Evolutionary conservation across 2,329 filamentous ascomycete species (phyloP).

Genomic region (Sphaceloma murrayae): DNA sequence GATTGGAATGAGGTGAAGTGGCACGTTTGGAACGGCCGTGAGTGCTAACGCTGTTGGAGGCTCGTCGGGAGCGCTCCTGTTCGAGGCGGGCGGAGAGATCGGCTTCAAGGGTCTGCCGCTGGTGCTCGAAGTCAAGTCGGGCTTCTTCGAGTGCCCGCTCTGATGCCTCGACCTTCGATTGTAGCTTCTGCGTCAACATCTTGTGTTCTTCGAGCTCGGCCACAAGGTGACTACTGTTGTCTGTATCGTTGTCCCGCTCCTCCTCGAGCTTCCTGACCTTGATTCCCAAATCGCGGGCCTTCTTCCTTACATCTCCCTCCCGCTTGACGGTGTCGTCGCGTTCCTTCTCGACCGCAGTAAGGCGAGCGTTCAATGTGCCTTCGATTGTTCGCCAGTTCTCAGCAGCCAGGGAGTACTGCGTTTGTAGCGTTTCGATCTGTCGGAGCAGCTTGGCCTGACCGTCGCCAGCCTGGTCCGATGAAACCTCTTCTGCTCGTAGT

Average conservation of each 20-base stretch:
- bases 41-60: slow-evolving; percentile 19
- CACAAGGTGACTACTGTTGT: slow-evolving; percentile 53
- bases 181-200: slow-evolving; percentile 51
- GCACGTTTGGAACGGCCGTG: slow-evolving; percentile 21
- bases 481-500: slow-evolving; percentile 76
- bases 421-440: slow-evolving; percentile 91
- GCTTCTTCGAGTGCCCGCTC: slow-evolving; percentile 54
- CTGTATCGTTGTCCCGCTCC: slow-evolving; percentile 64
- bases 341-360: slow-evolving; percentile 76
- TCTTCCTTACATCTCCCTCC: slow-evolving; percentile 80
- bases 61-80: slow-evolving; percentile 48
- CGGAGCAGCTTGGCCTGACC: slow-evolving; percentile 80
- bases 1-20: slow-evolving; percentile 30
- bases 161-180: slow-evolving; percentile 53
- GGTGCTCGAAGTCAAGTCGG: slow-evolving; percentile 46
- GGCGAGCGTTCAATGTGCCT: slow-evolving; percentile 66
- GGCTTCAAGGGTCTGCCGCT: slow-evolving; percentile 50
- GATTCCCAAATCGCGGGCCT: slow-evolving; percentile 71
- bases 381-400: slow-evolving; percentile 98
- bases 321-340: slow-evolving; percentile 74
- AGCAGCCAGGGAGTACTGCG: slow-evolving; percentile 85
- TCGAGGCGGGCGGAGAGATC: slow-evolving; percentile 51
- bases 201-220: slow-evolving; percentile 54
- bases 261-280: slow-evolving; percentile 65
- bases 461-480: slow-evolving; percentile 70